Conservation (phyloP, 1,139 yeast species). For the Taphrina deformans region DNA sequence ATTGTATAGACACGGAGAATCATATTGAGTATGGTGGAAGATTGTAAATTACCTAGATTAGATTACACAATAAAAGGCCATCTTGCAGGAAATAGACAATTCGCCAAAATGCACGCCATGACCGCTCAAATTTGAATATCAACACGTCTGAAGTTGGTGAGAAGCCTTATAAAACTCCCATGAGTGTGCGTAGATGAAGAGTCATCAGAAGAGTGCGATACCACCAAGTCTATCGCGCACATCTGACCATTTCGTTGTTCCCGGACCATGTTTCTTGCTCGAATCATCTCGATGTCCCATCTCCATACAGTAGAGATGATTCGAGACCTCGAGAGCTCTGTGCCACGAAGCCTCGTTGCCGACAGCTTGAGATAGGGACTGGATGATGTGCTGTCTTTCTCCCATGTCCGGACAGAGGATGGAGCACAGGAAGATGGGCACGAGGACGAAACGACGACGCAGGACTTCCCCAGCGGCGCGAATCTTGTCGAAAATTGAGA, state of each 20-base stretch:
- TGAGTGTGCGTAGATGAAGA: neutral
- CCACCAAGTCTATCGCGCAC: constrained; percentile 14
- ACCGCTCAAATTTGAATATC: too few species aligned
- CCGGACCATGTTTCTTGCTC: neutral
- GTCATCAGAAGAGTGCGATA: neutral
- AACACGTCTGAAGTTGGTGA: too few species aligned
- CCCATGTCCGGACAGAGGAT: constrained; percentile 16
- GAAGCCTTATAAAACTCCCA: too few species aligned
- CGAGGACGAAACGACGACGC: constrained; percentile 21
- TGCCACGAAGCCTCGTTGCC: constrained; percentile 27
- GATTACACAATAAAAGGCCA: too few species aligned
- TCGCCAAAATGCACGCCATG: neutral
- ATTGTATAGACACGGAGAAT: too few species aligned
- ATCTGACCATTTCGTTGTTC: constrained; percentile 3
- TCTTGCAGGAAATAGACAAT: too few species aligned
- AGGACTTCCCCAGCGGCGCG: constrained; percentile 1
- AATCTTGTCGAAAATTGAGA: constrained; percentile 14
- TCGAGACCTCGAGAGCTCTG: constrained; percentile 24
- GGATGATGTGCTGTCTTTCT: constrained; percentile 2
- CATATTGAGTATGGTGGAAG: too few species aligned
- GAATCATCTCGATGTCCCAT: neutral
- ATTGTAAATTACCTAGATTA: too few species aligned
- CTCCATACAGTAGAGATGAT: neutral
- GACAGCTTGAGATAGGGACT: neutral
- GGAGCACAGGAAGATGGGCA: constrained; percentile 28